A percentile compares a stretch with the other conserved stretches of the same genome.
These are phyloP conservation scores for Knoxdaviesia capensis DNA, from an alignment of 2,329 filamentous ascomycete species.

Conservation along the genomic window DNA sequence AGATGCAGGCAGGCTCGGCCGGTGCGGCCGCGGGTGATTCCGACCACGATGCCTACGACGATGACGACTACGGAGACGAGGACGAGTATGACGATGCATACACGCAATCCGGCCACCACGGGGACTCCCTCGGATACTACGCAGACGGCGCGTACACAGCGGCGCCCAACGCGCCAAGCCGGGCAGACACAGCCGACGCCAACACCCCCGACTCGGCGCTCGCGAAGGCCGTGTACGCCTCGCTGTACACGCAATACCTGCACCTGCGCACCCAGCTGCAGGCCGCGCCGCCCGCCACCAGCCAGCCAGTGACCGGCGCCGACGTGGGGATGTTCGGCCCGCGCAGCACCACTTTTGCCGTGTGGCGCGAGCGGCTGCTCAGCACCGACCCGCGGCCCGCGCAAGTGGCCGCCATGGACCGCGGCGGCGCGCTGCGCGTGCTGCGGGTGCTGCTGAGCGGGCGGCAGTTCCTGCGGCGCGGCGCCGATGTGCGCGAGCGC, in stretches of 20 bases:
- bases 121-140: slow-evolving; percentile 45
- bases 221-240: slow-evolving; percentile 45
- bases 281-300: slow-evolving; percentile 24
- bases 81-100: slow-evolving; percentile 12
- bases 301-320: no score
- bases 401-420: slow-evolving; percentile 44
- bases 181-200: slow-evolving; percentile 10
- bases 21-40: slow-evolving; percentile 4
- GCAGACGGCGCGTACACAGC: slow-evolving; percentile 64
- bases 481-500: slow-evolving; percentile 37
- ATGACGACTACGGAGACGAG: slow-evolving; percentile 11
- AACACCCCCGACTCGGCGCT: slow-evolving; percentile 22
- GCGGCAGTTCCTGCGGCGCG: slow-evolving; percentile 40
- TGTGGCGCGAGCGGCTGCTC: slow-evolving; percentile 32
- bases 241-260: slow-evolving; percentile 44
- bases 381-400: slow-evolving; percentile 34
- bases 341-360: slow-evolving; percentile 23
- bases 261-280: slow-evolving; percentile 43
- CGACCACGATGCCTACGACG: slow-evolving; percentile 7
- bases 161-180: slow-evolving; percentile 19
- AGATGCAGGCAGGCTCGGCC: not conserved
- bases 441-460: slow-evolving; percentile 45
- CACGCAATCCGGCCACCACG: slow-evolving; percentile 23
- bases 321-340: slow-evolving; percentile 33
- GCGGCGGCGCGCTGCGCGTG: slow-evolving; percentile 43